phyloP scores from a whole-genome alignment of 805 yeast genomes.

The Isabelozyma gotoi region DNA sequence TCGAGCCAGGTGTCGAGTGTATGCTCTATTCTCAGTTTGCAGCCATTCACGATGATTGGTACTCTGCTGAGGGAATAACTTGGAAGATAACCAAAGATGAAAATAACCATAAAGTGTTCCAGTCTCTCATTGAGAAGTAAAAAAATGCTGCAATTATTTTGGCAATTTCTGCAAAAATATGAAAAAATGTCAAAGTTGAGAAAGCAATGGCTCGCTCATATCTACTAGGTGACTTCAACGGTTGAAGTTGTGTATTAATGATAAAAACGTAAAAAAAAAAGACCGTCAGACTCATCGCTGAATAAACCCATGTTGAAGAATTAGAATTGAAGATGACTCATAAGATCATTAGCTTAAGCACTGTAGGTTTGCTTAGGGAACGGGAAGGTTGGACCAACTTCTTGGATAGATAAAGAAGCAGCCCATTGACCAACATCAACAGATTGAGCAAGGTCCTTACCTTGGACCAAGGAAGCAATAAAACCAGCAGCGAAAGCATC shows the following conservation, averaged over 20 bases:
- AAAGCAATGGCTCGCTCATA: too few relatives aligned
- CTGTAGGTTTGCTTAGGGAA: slow-evolving; percentile 61
- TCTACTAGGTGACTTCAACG: too few relatives aligned
- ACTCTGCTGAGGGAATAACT: too few relatives aligned
- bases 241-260: background rate
- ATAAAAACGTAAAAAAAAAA: slow-evolving; percentile 4
- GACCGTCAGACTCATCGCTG: slow-evolving; percentile 3
- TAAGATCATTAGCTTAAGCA: slow-evolving; percentile 10
- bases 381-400: slow-evolving; percentile 94
- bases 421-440: slow-evolving; percentile 95
- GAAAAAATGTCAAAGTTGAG: too few relatives aligned
- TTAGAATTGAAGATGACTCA: background rate
- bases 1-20: too few relatives aligned
- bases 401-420: slow-evolving; percentile 88
- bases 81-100: too few relatives aligned
- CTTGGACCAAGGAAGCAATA: slow-evolving; percentile 81
- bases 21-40: too few relatives aligned
- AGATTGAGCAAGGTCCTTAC: slow-evolving; percentile 56
- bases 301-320: background rate
- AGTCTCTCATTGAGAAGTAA: too few relatives aligned
- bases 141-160: too few relatives aligned
- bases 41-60: too few relatives aligned
- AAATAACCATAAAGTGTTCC: too few relatives aligned
- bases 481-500: slow-evolving; percentile 98
- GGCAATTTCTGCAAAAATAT: too few relatives aligned